Evolutionary conservation across 2,329 filamentous ascomycete species (phyloP).

Genomic region (Oidium heveae): DNA sequence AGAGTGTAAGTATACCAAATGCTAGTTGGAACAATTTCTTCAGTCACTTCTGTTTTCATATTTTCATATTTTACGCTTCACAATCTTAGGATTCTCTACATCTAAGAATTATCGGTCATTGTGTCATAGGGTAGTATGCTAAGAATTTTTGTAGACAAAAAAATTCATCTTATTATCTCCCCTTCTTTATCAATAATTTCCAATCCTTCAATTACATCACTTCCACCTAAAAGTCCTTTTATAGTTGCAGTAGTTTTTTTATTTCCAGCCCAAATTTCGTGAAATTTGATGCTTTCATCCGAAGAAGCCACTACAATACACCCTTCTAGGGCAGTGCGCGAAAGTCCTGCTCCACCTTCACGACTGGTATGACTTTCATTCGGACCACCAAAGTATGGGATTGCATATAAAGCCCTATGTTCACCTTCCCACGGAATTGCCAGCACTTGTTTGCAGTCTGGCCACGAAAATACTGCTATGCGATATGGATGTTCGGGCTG

Average conservation of each 20-base stretch:
- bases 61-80: too few relatives aligned
- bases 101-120: too few relatives aligned
- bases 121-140: too few relatives aligned
- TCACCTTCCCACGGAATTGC: conserved; percentile 65
- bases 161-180: conserved; percentile 36
- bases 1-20: too few relatives aligned
- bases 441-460: conserved; percentile 63
- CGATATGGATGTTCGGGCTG: conserved; percentile 73
- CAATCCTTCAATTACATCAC: conserved; percentile 59
- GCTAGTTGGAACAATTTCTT: too few relatives aligned
- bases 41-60: too few relatives aligned
- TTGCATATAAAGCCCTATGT: conserved; percentile 62
- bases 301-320: conserved; percentile 82
- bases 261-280: conserved; percentile 67
- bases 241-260: conserved; percentile 26
- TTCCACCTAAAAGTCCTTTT: conserved; percentile 47
- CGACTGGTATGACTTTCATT: conserved; percentile 11
- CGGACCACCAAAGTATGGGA: conserved; percentile 50
- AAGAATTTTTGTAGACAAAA: background rate
- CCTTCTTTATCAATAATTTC: conserved; percentile 57
- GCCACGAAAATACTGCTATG: conserved; percentile 88
- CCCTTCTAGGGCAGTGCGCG: conserved; percentile 38
- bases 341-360: conserved; percentile 28
- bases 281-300: conserved; percentile 81
- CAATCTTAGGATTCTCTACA: too few relatives aligned